These are phyloP conservation scores for Taxawa tesnikishii DNA, from an alignment of 2,329 filamentous ascomycete genomes.

Conservation along the genomic window DNA sequence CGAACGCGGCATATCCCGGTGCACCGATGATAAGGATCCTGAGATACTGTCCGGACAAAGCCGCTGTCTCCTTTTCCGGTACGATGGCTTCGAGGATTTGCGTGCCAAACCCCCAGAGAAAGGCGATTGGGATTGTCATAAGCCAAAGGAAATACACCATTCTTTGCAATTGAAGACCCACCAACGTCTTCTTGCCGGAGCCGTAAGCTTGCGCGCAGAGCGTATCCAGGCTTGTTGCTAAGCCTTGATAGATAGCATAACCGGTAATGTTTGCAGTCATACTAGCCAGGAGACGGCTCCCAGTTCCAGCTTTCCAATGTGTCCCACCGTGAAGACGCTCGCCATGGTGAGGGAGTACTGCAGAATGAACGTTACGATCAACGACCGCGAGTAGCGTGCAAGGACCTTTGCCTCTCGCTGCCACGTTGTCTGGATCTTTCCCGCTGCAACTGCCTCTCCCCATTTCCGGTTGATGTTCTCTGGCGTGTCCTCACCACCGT, in stretches of 20 bases:
- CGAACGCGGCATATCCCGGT: conserved; percentile 64
- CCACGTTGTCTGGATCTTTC: conserved; percentile 81
- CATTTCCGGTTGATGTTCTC: conserved; percentile 59
- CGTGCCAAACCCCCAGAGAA: conserved; percentile 58
- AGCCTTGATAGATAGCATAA: conserved; percentile 37
- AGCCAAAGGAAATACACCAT: conserved; percentile 66
- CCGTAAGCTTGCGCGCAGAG: conserved; percentile 89
- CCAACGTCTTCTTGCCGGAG: conserved; percentile 64
- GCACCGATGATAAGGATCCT: conserved; percentile 55
- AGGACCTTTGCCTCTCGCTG: conserved; percentile 77
- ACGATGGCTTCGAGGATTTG: conserved; percentile 51
- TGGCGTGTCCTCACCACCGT: conserved; percentile 32
- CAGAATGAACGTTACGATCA: conserved; percentile 32
- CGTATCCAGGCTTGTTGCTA: conserved; percentile 81
- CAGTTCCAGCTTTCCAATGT: conserved; percentile 32
- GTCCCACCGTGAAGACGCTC: conserved; percentile 32
- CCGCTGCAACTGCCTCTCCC: conserved; percentile 71
- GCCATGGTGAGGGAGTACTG: conserved; percentile 34
- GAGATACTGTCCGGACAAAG: conserved; percentile 60
- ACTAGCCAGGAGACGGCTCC: conserved; percentile 31
- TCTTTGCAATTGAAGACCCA: conserved; percentile 68
- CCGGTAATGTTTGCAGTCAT: conserved; percentile 36
- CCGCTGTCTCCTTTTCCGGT: conserved; percentile 56
- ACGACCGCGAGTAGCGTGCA: conserved; percentile 29
- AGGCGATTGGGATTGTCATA: conserved; percentile 58